phyloP scores from a whole-genome alignment of 345 rosid genomes.

The Dovyalis caffra region DNA sequence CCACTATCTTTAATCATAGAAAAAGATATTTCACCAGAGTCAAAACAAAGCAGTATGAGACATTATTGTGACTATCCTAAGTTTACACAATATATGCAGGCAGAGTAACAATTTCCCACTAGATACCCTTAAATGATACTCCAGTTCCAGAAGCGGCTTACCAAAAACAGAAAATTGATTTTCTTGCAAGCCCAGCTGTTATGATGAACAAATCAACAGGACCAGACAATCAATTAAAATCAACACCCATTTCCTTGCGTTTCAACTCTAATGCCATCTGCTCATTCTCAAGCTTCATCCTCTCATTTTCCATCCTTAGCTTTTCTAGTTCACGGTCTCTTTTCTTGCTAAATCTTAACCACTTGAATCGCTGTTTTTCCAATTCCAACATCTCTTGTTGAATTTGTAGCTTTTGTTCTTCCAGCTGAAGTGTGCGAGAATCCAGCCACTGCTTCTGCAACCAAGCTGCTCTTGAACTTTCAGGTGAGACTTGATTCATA shows the following conservation, averaged over 20 bases:
- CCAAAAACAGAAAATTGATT: conserved; percentile 19
- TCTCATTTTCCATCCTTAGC: conserved; percentile 77
- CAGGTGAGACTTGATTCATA: conserved; percentile 47
- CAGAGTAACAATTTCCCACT: conserved; percentile 12
- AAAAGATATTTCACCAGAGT: conserved; percentile 12
- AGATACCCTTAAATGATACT: conserved; percentile 11
- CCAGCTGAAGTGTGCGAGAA: conserved; percentile 62
- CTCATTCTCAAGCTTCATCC: conserved; percentile 89
- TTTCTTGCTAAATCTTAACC: conserved; percentile 80
- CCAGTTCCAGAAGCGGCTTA: conserved; percentile 30
- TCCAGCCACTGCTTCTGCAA: conserved; percentile 67
- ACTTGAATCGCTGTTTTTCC: conserved; percentile 78
- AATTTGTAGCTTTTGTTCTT: conserved; percentile 80
- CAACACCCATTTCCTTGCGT: conserved; percentile 47
- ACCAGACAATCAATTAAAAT: conserved; percentile 14
- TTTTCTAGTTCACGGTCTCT: conserved; percentile 75
- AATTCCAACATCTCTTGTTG: conserved; percentile 72
- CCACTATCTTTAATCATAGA: conserved; percentile 25
- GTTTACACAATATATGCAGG: conserved; percentile 30
- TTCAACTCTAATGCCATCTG: conserved; percentile 66
- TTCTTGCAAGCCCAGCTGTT: conserved; percentile 5
- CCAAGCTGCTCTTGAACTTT: conserved; percentile 45
- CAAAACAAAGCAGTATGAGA: conserved; percentile 21
- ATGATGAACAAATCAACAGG: conserved; percentile 2
- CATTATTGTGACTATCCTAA: conserved; percentile 17